These are phyloP conservation scores for Salvia miltiorrhiza DNA, from an alignment of 257 asterid species.

Conservation along the genomic window DNA sequence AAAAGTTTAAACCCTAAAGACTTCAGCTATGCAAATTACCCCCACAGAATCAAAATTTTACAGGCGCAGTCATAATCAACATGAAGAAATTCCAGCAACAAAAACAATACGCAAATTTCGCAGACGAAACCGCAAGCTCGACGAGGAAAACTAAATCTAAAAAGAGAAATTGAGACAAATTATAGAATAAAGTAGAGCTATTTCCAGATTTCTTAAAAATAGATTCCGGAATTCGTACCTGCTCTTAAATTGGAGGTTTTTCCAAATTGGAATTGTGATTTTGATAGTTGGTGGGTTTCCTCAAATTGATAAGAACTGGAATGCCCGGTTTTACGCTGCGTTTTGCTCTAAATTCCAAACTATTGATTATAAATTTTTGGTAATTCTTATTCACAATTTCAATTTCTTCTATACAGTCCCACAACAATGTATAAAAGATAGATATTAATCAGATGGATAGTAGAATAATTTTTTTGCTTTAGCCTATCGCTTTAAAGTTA, in stretches of 20 bases:
- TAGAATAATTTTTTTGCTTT: too few relatives aligned
- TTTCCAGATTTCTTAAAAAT: background rate
- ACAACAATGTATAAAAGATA: too few relatives aligned
- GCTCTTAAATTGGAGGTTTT: constrained; percentile 13
- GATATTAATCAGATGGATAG: too few relatives aligned
- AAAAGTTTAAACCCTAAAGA: background rate
- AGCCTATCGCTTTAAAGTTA: too few relatives aligned
- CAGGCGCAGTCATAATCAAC: background rate
- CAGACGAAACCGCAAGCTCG: background rate
- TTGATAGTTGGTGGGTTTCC: background rate
- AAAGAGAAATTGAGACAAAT: background rate
- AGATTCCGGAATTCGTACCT: constrained; percentile 16
- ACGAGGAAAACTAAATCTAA: background rate
- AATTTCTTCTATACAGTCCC: too few relatives aligned
- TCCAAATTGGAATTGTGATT: background rate
- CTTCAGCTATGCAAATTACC: background rate
- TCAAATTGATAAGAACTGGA: background rate
- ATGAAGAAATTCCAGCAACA: background rate
- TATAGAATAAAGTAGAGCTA: background rate
- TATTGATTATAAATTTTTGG: too few relatives aligned
- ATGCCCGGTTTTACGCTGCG: background rate
- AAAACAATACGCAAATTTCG: background rate
- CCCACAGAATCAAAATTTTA: background rate
- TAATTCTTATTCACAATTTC: too few relatives aligned
- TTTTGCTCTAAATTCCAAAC: background rate